Conservation (phyloP, 2,329 filamentous ascomycete genomes). For the Neurospora crassa region DNA sequence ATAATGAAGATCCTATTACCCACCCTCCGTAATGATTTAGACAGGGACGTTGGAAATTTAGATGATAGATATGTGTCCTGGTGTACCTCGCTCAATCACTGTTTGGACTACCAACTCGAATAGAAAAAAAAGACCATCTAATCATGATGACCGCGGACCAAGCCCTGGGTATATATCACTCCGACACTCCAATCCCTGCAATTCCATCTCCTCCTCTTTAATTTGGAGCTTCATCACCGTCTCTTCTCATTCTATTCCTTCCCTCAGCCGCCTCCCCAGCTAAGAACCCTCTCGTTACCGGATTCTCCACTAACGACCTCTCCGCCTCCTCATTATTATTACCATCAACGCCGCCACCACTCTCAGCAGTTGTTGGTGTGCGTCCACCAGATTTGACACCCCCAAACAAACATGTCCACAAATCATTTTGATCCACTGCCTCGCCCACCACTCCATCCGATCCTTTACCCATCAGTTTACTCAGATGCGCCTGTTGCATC, state of each 20-base stretch:
- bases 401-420: conserved; percentile 87
- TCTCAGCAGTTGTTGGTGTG: not conserved
- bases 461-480: conserved; percentile 56
- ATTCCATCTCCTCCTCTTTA: no score
- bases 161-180: not conserved
- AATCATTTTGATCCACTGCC: conserved; percentile 63
- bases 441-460: conserved; percentile 62
- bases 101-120: no score
- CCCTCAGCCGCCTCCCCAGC: conserved; percentile 35
- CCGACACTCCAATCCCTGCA: not conserved
- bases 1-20: no score
- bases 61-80: no score
- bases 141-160: not conserved
- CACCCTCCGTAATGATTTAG: no score
- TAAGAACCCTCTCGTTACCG: conserved; percentile 31
- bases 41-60: no score
- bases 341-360: not conserved
- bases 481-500: conserved; percentile 62
- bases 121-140: not conserved
- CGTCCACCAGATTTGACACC: conserved; percentile 21
- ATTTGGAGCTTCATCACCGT: not conserved
- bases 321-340: conserved; percentile 13
- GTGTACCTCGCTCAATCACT: no score
- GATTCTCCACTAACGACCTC: conserved; percentile 20
- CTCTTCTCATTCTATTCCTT: conserved; percentile 16